These are phyloP conservation scores for Monosporascus sp. DNA, from an alignment of 2,329 filamentous ascomycete genomes.

Conservation along the genomic window DNA sequence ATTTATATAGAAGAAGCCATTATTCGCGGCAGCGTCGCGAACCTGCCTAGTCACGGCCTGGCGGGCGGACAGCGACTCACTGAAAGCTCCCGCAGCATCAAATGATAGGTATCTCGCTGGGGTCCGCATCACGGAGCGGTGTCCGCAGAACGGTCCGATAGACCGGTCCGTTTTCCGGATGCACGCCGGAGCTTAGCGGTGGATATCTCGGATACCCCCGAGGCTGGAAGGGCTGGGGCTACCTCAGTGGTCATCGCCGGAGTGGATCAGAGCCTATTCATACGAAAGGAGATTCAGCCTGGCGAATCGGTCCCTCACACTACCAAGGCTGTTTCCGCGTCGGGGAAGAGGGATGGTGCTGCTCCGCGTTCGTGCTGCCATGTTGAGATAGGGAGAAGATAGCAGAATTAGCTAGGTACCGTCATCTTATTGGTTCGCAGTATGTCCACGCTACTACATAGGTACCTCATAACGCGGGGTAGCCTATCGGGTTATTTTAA, in stretches of 20 bases:
- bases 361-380: too few relatives aligned
- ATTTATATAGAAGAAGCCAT: constrained; percentile 40
- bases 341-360: too few relatives aligned
- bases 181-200: constrained; percentile 17
- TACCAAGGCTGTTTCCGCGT: too few relatives aligned
- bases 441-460: too few relatives aligned
- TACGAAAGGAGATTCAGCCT: neutral
- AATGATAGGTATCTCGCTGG: constrained; percentile 34
- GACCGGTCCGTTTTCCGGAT: constrained; percentile 21
- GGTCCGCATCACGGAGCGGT: constrained; percentile 18
- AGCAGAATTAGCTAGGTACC: too few relatives aligned
- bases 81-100: constrained; percentile 36
- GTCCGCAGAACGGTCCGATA: constrained; percentile 14
- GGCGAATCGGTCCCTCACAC: too few relatives aligned
- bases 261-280: neutral
- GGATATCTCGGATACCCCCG: neutral
- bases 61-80: constrained; percentile 27
- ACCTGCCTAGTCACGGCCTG: constrained; percentile 34
- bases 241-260: neutral
- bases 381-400: too few relatives aligned
- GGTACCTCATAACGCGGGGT: too few relatives aligned
- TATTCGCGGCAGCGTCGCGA: constrained; percentile 32
- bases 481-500: too few relatives aligned
- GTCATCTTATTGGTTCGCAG: too few relatives aligned
- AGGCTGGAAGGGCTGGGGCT: neutral